Evolutionary conservation across 1,284 basidiomycete species (phyloP).

Genomic region (Wallemia mellicola): DNA sequence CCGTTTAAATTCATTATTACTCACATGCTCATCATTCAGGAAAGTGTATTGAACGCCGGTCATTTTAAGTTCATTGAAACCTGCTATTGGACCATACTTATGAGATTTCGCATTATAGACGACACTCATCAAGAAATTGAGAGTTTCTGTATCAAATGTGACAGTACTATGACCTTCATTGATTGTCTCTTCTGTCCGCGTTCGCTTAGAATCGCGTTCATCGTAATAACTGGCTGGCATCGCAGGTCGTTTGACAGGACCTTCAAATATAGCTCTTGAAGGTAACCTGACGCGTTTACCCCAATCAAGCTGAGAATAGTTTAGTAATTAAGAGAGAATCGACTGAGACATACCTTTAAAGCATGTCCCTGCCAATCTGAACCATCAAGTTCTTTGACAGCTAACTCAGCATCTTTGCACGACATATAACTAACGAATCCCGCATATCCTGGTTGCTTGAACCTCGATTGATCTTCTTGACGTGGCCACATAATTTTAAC

Average conservation of each 20-base stretch:
- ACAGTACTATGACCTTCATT: too few species aligned
- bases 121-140: not conserved
- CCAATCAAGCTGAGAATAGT: slow-evolving; percentile 28
- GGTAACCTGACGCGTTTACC: slow-evolving; percentile 76
- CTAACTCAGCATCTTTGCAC: slow-evolving; percentile 58
- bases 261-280: slow-evolving; percentile 39
- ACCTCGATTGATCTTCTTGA: slow-evolving; percentile 23
- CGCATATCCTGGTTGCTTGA: slow-evolving; percentile 40
- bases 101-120: not conserved
- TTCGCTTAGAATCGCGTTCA: not conserved
- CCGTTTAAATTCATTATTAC: not conserved
- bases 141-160: not conserved
- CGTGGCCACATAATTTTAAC: slow-evolving; percentile 93
- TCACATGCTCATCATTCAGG: not conserved
- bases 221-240: not conserved
- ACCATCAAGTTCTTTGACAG: slow-evolving; percentile 60
- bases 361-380: slow-evolving; percentile 66
- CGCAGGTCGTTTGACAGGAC: not conserved
- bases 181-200: not conserved
- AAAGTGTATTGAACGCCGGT: not conserved
- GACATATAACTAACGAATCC: slow-evolving; percentile 94
- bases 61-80: not conserved
- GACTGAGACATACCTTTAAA: slow-evolving; percentile 26
- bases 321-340: not conserved
- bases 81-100: not conserved